Conservation (phyloP, 164 flowering plant species). For the Magnolia officinalis region DNA sequence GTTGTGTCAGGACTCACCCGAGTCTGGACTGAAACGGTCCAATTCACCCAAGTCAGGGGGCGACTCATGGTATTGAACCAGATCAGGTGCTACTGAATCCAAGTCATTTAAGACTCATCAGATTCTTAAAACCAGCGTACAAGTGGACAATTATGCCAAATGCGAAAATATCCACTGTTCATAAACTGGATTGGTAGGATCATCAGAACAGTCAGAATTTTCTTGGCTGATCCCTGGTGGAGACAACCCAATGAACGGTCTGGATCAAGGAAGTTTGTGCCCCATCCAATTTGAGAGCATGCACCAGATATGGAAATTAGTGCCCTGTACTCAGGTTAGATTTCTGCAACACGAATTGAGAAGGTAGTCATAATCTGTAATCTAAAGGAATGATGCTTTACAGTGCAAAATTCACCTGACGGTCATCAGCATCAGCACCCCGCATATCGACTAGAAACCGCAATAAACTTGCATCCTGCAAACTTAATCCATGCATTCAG, state of each 20-base stretch:
- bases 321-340: background rate
- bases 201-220: background rate
- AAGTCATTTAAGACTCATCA: no score
- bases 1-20: no score
- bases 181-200: no score
- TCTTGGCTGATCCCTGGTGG: no score
- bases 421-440: constrained; percentile 89
- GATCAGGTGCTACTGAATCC: no score
- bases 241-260: background rate
- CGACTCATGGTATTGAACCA: no score
- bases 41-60: no score
- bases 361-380: background rate
- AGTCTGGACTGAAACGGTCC: no score
- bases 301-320: background rate
- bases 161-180: no score
- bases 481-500: constrained; percentile 19
- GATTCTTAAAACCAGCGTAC: no score
- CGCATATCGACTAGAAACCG: constrained; percentile 97
- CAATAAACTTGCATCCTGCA: constrained; percentile 96
- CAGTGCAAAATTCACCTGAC: constrained; percentile 53
- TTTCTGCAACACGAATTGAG: background rate
- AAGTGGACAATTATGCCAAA: no score
- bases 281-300: no score
- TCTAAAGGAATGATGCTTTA: background rate
- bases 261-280: background rate